Percentiles rank a stretch among this genome's conserved stretches.
Evolutionary conservation across 495 filamentous ascomycete genomes (phyloP).

Genomic region (Penicillium herquei): DNA sequence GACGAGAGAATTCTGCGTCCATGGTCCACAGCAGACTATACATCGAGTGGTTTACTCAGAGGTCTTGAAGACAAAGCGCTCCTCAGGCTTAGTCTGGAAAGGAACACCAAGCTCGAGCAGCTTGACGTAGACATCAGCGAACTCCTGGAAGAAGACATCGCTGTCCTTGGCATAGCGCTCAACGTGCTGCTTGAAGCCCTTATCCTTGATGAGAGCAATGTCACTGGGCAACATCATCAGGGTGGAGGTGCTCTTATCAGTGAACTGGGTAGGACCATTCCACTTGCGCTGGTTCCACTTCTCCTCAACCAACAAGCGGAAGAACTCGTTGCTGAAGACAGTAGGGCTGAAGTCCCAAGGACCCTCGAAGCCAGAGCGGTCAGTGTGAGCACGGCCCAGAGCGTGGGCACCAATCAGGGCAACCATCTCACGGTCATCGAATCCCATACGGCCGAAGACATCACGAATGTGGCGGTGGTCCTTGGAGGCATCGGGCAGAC

Average conservation of each 20-base stretch:
- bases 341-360: constrained; percentile 98
- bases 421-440: constrained; percentile 95
- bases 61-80: constrained; percentile 73
- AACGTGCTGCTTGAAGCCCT: constrained; percentile 78
- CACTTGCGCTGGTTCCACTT: constrained; percentile 94
- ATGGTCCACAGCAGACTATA: neutral
- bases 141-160: constrained; percentile 91
- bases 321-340: constrained; percentile 93
- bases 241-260: constrained; percentile 78
- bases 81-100: constrained; percentile 68
- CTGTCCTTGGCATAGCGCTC: constrained; percentile 92
- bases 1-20: neutral
- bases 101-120: constrained; percentile 95
- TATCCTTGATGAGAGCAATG: constrained; percentile 83
- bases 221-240: constrained; percentile 99
- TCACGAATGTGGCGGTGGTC: constrained; percentile 79
- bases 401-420: constrained; percentile 89
- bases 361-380: constrained; percentile 85
- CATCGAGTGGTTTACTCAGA: constrained; percentile 36
- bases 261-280: constrained; percentile 83
- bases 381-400: constrained; percentile 85
- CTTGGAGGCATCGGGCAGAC: constrained; percentile 86
- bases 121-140: constrained; percentile 72
- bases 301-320: constrained; percentile 79
- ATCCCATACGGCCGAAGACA: constrained; percentile 97